Base-by-base conservation (phyloP, 208 protist genomes). In the Borovskyia barvae region DNA sequence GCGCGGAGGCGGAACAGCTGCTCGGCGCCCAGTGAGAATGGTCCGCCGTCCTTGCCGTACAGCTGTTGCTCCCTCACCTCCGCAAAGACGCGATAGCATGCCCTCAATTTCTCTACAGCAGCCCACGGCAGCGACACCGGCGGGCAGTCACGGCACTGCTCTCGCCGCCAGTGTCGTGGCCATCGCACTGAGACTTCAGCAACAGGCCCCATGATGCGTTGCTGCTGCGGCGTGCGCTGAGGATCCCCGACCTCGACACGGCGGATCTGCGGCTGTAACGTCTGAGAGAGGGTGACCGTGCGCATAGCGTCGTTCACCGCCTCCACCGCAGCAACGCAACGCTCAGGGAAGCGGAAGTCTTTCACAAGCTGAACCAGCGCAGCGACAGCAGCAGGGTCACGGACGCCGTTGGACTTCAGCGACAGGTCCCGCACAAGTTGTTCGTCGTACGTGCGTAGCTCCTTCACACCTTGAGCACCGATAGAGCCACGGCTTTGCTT, bases 401-500 rank as follows among this genome's bases (percentile, higher is more conserved):
- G 43, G 2, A 59, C 58, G 25, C 58, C 75, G 62, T 81, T 76
- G 41, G 82, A 87, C 69, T 94, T 94, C 9, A 94, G 41, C 24
- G 85, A 80, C 22, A 94, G 62, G 63, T 94, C 88, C 0, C 88
- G 82, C 2, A 94, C 52, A 7, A 94, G 73, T 74, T 94, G 88
- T 54, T 83, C 82, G 53, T 94, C 80, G 60, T 90, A 94, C 7
- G 83, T 75, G 12, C 52, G 26, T 8, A 58, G 52, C 39, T 8
- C 14, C 11, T 25, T 56, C 35, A 8, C 24, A n/a, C 20, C 36
- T 1, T 2, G 40, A 8, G 36, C 49, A 3, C 32, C 30, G 19
- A 5, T 36, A 17, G 7, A 20, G 26, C 22, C n/a, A n/a, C n/a
- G n/a, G n/a, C n/a, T n/a, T n/a, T n/a, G n/a, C n/a, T n/a, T n/a